These are phyloP conservation scores for Phylloporus rhodoxanthus DNA, from an alignment of 768 basidiomycete species.

Conservation along the genomic window DNA sequence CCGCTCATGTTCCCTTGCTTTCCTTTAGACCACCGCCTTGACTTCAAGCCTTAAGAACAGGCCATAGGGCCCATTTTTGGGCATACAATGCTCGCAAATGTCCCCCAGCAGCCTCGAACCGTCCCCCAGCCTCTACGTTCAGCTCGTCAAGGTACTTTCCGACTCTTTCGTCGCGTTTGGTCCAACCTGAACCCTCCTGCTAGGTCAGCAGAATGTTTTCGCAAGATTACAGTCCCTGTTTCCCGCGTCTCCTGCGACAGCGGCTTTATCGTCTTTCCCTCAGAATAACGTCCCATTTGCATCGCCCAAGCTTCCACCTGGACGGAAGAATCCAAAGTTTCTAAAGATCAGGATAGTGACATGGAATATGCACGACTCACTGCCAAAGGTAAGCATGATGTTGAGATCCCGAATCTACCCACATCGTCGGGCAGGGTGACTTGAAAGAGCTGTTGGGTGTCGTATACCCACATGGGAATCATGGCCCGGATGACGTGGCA, in stretches of 20 bases:
- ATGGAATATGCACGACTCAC: slow-evolving; percentile 84
- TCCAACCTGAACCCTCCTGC: not conserved
- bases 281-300: slow-evolving; percentile 20
- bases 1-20: slow-evolving; percentile 20
- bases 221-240: slow-evolving; percentile 50
- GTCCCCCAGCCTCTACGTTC: slow-evolving; percentile 12
- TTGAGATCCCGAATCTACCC: not conserved
- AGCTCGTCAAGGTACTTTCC: slow-evolving; percentile 17
- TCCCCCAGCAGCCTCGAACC: slow-evolving; percentile 17
- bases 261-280: slow-evolving; percentile 15
- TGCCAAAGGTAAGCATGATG: slow-evolving; percentile 54
- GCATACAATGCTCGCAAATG: slow-evolving; percentile 20
- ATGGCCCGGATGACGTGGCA: slow-evolving; percentile 24
- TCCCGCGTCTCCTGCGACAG: slow-evolving; percentile 32
- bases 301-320: slow-evolving; percentile 17
- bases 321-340: slow-evolving; percentile 34
- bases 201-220: slow-evolving; percentile 39
- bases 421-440: slow-evolving; percentile 50
- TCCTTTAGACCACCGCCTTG: slow-evolving; percentile 21
- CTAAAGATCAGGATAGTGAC: slow-evolving; percentile 67
- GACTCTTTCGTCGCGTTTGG: slow-evolving; percentile 5
- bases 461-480: slow-evolving; percentile 38
- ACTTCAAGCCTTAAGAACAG: slow-evolving; percentile 25
- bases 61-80: slow-evolving; percentile 20
- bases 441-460: slow-evolving; percentile 64